These are phyloP conservation scores for Oryza glumipatula DNA, from an alignment of 176 grass and related monocot species.

Conservation along the genomic window DNA sequence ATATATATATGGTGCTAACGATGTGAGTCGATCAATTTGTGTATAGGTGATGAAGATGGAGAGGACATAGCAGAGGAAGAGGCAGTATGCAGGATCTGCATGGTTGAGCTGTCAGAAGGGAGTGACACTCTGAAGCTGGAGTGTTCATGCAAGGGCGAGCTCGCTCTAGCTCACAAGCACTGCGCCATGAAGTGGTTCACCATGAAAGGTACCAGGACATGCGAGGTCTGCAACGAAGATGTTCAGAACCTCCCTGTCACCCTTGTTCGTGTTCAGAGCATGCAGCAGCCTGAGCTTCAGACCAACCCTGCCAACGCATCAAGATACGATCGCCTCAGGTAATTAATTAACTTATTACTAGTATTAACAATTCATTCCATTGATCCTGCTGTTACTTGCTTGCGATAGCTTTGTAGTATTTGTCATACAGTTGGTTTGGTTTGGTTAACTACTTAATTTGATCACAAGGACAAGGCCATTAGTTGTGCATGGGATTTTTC, in stretches of 20 bases:
- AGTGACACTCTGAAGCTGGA: slow-evolving; percentile 71
- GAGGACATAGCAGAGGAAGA: slow-evolving; percentile 91
- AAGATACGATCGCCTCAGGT: slow-evolving; percentile 51
- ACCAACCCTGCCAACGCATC: neutral
- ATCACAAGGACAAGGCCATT: no score
- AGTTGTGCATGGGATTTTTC: neutral
- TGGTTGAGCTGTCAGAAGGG: slow-evolving; percentile 80
- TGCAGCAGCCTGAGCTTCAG: slow-evolving; percentile 1
- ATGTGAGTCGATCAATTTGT: no score
- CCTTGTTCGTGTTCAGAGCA: slow-evolving; percentile 61
- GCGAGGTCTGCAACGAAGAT: slow-evolving; percentile 85
- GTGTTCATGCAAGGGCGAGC: slow-evolving; percentile 84
- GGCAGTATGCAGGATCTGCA: slow-evolving; percentile 93
- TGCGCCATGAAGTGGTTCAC: slow-evolving; percentile 97
- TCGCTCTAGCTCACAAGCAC: slow-evolving; percentile 74
- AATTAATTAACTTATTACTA: neutral
- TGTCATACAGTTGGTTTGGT: neutral
- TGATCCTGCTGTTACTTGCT: neutral
- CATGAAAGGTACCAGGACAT: slow-evolving; percentile 77
- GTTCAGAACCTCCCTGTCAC: slow-evolving; percentile 92
- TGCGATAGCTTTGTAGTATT: slow-evolving; percentile 5
- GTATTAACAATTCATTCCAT: neutral
- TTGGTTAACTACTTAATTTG: neutral
- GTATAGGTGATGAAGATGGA: slow-evolving; percentile 35
- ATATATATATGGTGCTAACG: no score